Base-by-base conservation (phyloP, 495 filamentous ascomycete genomes). In the Lindgomyces ingoldianus region DNA sequence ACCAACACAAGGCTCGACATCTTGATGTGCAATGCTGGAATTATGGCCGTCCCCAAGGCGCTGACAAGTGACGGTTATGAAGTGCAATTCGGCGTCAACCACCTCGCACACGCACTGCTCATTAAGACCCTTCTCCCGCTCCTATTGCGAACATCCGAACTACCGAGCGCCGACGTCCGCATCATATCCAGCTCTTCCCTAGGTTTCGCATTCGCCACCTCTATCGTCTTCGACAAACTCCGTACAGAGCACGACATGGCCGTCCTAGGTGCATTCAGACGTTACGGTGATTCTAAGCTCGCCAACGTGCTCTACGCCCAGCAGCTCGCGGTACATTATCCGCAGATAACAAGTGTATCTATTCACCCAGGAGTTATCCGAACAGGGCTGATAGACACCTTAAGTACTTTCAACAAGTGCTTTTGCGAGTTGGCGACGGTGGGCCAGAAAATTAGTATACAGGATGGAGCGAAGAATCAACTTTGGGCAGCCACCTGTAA, bases 251-350 rank as follows among this genome's bases (percentile, higher is more conserved):
- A 44, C 10, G 47, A 59, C 24, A 57, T 68, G 53, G 18, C 46
- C n/a, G 44, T 48, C 33, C n/a, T 64, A 19, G 60, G 60, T 3
- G 16, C 48, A 3, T 57, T 44, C 41, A 39, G 52, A 2, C 81
- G 84, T 22, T 93, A 92, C 70, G 81, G 76, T 3, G 80, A 88
- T 26, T 80, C 78, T 64, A 92, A 92, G 76, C 81, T 90, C 0
- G 85, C 87, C 6, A 91, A 90, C 70, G 78, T 90, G n/a, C 75
- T 91, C 1, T 87, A 83, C 60, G 79, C 83, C 0, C 66, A 74
- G 2, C 81, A 89, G 65, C 77, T 93, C 14, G 84, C 85, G 0
- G 74, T 74, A 16, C 79, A 81, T 2, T 78, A 88, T 69, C 85
- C 84, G 0, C 72, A 78, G 29, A 81, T 89, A 46, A 79, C 75